Evolutionary conservation across 495 filamentous ascomycete genomes (phyloP).

Genomic region (Podospora pseudopauciseta): DNA sequence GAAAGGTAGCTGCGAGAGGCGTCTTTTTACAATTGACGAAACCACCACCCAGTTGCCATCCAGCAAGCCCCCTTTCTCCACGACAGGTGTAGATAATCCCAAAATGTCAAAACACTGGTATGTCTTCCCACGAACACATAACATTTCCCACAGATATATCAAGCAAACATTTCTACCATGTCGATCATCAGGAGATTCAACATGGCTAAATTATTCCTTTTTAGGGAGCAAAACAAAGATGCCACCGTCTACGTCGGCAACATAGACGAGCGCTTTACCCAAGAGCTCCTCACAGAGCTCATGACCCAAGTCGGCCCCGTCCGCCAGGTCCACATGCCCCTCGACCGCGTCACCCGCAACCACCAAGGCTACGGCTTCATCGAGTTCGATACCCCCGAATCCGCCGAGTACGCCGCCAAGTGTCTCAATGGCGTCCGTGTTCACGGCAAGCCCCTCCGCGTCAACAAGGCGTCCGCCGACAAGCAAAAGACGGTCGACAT

Average conservation of each 20-base stretch:
- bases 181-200: too few relatives aligned
- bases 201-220: background rate
- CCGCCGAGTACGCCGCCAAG: constrained; percentile 94
- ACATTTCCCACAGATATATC: background rate
- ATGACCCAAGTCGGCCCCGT: constrained; percentile 97
- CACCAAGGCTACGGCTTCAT: constrained; percentile 99
- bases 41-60: background rate
- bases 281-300: constrained; percentile 90
- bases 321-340: constrained; percentile 94
- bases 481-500: constrained; percentile 96
- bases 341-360: constrained; percentile 91
- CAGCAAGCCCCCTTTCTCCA: too few relatives aligned
- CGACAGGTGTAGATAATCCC: background rate
- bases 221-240: constrained; percentile 97
- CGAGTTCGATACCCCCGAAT: constrained; percentile 92
- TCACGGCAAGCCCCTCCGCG: constrained; percentile 90
- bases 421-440: constrained; percentile 95
- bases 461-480: constrained; percentile 88
- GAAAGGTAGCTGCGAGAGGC: background rate
- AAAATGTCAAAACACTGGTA: constrained; percentile 66
- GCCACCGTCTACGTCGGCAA: constrained; percentile 98
- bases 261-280: constrained; percentile 90
- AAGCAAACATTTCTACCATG: background rate
- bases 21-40: background rate
- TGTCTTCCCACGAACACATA: constrained; percentile 16